A percentile compares a stretch with the other conserved stretches of the same genome.
These are phyloP conservation scores for Fagopyrum tataricum DNA, from an alignment of 148 eudicot species.

Conservation along the genomic window DNA sequence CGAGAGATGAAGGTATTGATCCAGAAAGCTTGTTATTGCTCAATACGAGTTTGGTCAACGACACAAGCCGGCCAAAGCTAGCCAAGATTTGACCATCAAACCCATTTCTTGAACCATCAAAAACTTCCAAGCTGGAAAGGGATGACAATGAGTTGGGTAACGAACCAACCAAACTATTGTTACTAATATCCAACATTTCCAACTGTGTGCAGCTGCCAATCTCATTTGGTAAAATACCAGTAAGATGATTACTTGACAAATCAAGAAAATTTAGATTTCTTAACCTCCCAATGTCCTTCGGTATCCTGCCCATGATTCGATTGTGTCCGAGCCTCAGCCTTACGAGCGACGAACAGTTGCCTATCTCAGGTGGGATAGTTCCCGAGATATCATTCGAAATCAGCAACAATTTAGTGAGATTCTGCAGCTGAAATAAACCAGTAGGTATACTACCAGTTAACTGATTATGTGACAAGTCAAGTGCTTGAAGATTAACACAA, in stretches of 20 bases:
- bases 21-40: conserved; percentile 49
- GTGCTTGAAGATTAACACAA: conserved; percentile 44
- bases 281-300: conserved; percentile 50
- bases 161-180: conserved; percentile 37
- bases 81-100: conserved; percentile 52
- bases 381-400: conserved; percentile 74
- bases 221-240: conserved; percentile 57
- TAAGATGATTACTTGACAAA: conserved; percentile 51
- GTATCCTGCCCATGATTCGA: conserved; percentile 46
- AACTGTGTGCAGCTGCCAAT: conserved; percentile 53
- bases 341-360: conserved; percentile 37
- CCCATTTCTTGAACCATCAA: conserved; percentile 55
- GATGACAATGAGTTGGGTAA: conserved; percentile 55
- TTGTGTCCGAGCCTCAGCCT: conserved; percentile 47
- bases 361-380: conserved; percentile 45
- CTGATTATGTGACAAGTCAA: conserved; percentile 63
- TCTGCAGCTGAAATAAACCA: conserved; percentile 46
- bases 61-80: conserved; percentile 53
- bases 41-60: conserved; percentile 52
- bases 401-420: conserved; percentile 60
- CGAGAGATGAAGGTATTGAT: conserved; percentile 52
- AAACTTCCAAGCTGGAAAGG: conserved; percentile 45
- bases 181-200: conserved; percentile 57
- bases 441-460: conserved; percentile 57
- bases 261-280: conserved; percentile 61